phyloP scores from a whole-genome alignment of 1,284 basidiomycete genomes.

The Malassezia furfur region DNA sequence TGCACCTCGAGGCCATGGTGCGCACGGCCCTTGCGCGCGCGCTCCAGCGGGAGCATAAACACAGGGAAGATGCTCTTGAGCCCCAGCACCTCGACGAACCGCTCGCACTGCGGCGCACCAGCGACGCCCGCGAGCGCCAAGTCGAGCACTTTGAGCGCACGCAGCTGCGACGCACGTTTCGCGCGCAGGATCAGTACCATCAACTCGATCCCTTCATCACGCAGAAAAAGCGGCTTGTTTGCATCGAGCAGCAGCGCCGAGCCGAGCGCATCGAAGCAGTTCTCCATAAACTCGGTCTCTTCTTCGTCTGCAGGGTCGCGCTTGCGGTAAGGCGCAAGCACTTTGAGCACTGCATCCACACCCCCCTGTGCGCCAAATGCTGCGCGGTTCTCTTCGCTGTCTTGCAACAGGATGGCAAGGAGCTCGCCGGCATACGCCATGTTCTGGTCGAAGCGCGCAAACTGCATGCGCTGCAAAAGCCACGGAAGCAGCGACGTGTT shows the following conservation, averaged over 20 bases:
- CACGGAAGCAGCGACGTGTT: conserved; percentile 69
- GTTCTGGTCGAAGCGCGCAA: conserved; percentile 54
- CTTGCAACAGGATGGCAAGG: conserved; percentile 74
- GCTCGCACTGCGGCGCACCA: conserved; percentile 58
- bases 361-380: conserved; percentile 56
- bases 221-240: conserved; percentile 70
- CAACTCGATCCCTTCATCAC: conserved; percentile 87
- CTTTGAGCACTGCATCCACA: conserved; percentile 66
- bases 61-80: conserved; percentile 78
- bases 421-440: conserved; percentile 53
- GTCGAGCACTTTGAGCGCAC: conserved; percentile 64
- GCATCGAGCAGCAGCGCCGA: conserved; percentile 60
- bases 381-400: conserved; percentile 20
- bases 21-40: neutral
- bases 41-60: conserved; percentile 62
- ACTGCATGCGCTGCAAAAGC: conserved; percentile 63
- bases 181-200: conserved; percentile 87
- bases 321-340: conserved; percentile 66
- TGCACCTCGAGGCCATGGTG: conserved; percentile 41
- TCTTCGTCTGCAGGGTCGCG: conserved; percentile 73
- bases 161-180: conserved; percentile 61
- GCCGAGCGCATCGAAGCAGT: conserved; percentile 80
- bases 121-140: conserved; percentile 82
- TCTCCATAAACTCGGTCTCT: conserved; percentile 95
- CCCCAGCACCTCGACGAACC: conserved; percentile 77